Evolutionary conservation across 805 yeast species (phyloP), one percentile per base, ranked within the genome.

Genomic region (Wickerhamiella hasegawae): DNA sequence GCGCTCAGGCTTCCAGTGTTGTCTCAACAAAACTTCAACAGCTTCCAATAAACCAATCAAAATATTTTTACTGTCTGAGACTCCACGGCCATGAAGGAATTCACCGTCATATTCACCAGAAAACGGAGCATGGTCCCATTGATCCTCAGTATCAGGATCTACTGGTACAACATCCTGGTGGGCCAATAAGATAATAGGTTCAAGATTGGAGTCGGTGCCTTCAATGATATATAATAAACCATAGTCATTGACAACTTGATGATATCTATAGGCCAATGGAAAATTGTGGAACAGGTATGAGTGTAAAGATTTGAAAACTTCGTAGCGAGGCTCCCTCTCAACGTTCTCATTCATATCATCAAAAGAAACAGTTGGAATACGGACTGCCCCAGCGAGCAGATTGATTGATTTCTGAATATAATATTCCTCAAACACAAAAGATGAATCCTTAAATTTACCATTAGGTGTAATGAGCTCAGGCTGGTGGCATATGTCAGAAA

Each of bases 151-250:
- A 30, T 36, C 66, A 17, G 55, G 48, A 45, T 71, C 76, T 6
- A 76, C 74, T 1, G 90, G 87, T 24, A 79, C 90, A 6, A 73
- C 78, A 48, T 78, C 87, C 53, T 70, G 76, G 51, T 79, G 90
- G 2, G 84, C 83, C 43, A 75, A 67, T 32, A 77, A 58, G 53
- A 79, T 48, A 23, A 76, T 45, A n/a, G 87, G 87, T 48, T 76
- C 73, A 40, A 73, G 57, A 3, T 48, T 35, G 11, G 47, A 27
- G 37, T 67, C 50, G 3, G 69, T 52, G 16, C 85, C 85, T 41
- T 63, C 49, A 70, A 79, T 72, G 18, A 77, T 71, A 51, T 60
- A 64, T 4, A 78, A 62, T 36, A 78, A 54, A 4, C 76, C 80
- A 44, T 68, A 68, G 12, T 67, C 59, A 52, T 76, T 76, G 33